phyloP scores from a whole-genome alignment of 441 rosid species.

The Bruguiera hainesii region DNA sequence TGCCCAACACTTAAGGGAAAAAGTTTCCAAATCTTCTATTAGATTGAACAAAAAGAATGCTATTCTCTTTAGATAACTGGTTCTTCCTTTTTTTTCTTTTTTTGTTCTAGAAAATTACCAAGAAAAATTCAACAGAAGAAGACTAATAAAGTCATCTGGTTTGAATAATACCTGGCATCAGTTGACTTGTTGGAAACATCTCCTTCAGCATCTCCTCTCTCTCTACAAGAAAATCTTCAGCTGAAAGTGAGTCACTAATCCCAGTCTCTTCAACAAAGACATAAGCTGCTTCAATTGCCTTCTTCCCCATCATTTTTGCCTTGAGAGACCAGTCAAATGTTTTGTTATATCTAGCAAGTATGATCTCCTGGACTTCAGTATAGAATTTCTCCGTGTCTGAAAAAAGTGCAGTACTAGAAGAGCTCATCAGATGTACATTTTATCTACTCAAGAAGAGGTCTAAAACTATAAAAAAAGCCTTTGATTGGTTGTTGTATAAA shows the following conservation, averaged over 20 bases:
- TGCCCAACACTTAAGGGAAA: too few relatives aligned
- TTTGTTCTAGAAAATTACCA: too few relatives aligned
- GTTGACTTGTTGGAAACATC: constrained; percentile 76
- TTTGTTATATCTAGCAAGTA: constrained; percentile 80
- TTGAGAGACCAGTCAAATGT: constrained; percentile 91
- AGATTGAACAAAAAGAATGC: too few relatives aligned
- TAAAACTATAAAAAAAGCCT: background rate
- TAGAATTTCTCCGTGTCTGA: constrained; percentile 92
- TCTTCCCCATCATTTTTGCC: constrained; percentile 96
- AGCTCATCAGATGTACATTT: constrained; percentile 13
- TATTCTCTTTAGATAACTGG: too few relatives aligned
- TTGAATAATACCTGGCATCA: constrained; percentile 72
- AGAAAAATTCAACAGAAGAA: background rate
- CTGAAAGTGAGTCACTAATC: constrained; percentile 73
- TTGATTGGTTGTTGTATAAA: background rate
- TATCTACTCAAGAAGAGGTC: background rate
- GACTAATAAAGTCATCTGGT: background rate
- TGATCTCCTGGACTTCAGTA: constrained; percentile 79
- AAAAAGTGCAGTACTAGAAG: constrained; percentile 8
- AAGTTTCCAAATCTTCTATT: too few relatives aligned
- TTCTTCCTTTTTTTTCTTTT: too few relatives aligned
- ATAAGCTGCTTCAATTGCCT: constrained; percentile 79
- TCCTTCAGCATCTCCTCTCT: constrained; percentile 74
- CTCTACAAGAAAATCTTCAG: constrained; percentile 73
- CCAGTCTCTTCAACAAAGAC: constrained; percentile 82